These are phyloP conservation scores for Amaranthus palmeri DNA, from an alignment of 148 eudicot species.

Conservation along the genomic window DNA sequence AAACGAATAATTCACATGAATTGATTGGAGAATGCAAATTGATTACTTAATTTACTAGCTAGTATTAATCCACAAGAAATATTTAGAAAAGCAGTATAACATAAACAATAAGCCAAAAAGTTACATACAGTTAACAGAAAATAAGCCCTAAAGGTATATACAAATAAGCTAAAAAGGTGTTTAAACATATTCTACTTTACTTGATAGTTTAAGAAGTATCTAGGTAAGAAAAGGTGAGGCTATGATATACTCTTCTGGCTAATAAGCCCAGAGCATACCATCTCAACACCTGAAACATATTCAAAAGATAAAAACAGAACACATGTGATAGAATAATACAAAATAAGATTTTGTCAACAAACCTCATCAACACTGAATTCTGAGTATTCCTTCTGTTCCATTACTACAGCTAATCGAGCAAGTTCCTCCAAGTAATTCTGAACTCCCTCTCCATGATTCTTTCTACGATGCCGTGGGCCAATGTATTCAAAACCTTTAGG, in stretches of 20 bases:
- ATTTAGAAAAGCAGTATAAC: too few relatives aligned
- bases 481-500: conserved; percentile 21
- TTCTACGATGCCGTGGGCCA: conserved; percentile 28
- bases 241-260: background rate
- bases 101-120: too few relatives aligned
- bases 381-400: conserved; percentile 63
- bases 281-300: background rate
- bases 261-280: background rate
- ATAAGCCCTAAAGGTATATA: too few relatives aligned
- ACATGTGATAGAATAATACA: background rate
- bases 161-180: too few relatives aligned
- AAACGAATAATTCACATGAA: too few relatives aligned
- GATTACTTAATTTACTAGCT: too few relatives aligned
- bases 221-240: too few relatives aligned
- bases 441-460: conserved; percentile 41
- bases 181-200: too few relatives aligned
- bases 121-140: too few relatives aligned
- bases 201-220: too few relatives aligned
- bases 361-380: conserved; percentile 64
- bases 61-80: too few relatives aligned
- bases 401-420: conserved; percentile 33
- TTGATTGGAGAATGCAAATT: too few relatives aligned
- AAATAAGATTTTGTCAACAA: conserved; percentile 15
- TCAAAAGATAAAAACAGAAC: background rate
- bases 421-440: conserved; percentile 40